phyloP scores from a whole-genome alignment of 1,284 basidiomycete genomes.

The Abortiporus biennis region DNA sequence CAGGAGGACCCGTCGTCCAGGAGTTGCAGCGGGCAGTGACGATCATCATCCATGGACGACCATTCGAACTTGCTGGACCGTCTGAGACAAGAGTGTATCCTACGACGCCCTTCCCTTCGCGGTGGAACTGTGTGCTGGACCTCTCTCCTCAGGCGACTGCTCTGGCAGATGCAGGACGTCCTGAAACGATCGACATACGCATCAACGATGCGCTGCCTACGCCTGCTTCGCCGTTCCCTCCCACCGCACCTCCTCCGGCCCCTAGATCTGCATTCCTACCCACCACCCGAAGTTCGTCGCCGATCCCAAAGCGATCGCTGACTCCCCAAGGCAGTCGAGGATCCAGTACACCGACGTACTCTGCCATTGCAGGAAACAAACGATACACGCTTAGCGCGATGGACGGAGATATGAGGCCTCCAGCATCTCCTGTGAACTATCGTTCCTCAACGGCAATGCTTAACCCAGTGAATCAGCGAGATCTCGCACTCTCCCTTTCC shows the following conservation, averaged over 20 bases:
- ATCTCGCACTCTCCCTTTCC: slow-evolving; percentile 11
- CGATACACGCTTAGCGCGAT: slow-evolving; percentile 44
- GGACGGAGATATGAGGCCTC: slow-evolving; percentile 8
- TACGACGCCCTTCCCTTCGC: slow-evolving; percentile 68
- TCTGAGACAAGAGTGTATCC: slow-evolving; percentile 40
- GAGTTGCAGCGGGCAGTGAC: slow-evolving; percentile 71
- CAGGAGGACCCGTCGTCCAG: slow-evolving; percentile 11
- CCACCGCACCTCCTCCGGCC: slow-evolving; percentile 16
- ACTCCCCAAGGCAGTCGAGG: background rate
- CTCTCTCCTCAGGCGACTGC: slow-evolving; percentile 40
- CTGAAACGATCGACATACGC: slow-evolving; percentile 12
- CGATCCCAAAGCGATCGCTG: background rate
- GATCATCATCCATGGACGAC: slow-evolving; percentile 72
- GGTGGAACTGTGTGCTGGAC: slow-evolving; percentile 87
- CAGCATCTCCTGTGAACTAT: slow-evolving; percentile 30
- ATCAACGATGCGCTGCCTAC: slow-evolving; percentile 56
- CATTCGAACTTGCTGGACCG: slow-evolving; percentile 30
- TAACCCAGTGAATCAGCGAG: slow-evolving; percentile 24
- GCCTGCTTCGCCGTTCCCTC: slow-evolving; percentile 69
- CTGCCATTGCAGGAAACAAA: slow-evolving; percentile 50
- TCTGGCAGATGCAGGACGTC: slow-evolving; percentile 2
- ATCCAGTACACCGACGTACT: too few relatives aligned
- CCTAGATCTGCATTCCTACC: background rate
- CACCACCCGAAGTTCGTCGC: background rate
- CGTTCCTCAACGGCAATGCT: slow-evolving; percentile 28